Conservation (phyloP, 345 rosid species). For the rapeseed (Brassica napus) region DNA sequence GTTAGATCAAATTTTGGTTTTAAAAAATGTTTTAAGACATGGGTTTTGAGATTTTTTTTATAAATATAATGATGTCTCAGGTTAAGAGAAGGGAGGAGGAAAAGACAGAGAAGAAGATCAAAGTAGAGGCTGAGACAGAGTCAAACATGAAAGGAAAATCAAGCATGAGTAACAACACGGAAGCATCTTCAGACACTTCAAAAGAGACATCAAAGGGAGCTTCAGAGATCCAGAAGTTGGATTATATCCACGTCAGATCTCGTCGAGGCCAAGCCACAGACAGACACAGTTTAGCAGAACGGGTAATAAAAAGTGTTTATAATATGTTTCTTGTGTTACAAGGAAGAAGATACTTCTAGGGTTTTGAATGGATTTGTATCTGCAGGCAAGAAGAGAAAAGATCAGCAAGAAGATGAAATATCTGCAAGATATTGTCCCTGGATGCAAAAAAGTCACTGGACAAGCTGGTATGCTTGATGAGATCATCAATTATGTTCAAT, state of each 20-base stretch:
- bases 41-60: neutral
- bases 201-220: slow-evolving; percentile 36
- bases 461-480: slow-evolving; percentile 90
- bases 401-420: slow-evolving; percentile 73
- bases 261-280: slow-evolving; percentile 50
- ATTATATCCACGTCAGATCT: slow-evolving; percentile 49
- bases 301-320: slow-evolving; percentile 31
- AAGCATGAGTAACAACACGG: slow-evolving; percentile 25
- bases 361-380: neutral
- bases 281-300: slow-evolving; percentile 54
- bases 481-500: slow-evolving; percentile 81
- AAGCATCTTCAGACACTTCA: slow-evolving; percentile 34
- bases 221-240: slow-evolving; percentile 40
- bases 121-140: slow-evolving; percentile 40
- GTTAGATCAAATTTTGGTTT: slow-evolving; percentile 19
- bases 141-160: slow-evolving; percentile 39
- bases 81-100: slow-evolving; percentile 36
- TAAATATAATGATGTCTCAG: slow-evolving; percentile 24
- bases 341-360: slow-evolving; percentile 1
- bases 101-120: slow-evolving; percentile 40
- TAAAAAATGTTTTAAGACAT: neutral
- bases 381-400: slow-evolving; percentile 73
- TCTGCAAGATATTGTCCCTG: slow-evolving; percentile 73
- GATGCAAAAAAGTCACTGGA: slow-evolving; percentile 68
- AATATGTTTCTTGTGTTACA: slow-evolving; percentile 1